These are phyloP conservation scores for Tephrocybe sp. DNA, from an alignment of 768 basidiomycete genomes.

Conservation along the genomic window DNA sequence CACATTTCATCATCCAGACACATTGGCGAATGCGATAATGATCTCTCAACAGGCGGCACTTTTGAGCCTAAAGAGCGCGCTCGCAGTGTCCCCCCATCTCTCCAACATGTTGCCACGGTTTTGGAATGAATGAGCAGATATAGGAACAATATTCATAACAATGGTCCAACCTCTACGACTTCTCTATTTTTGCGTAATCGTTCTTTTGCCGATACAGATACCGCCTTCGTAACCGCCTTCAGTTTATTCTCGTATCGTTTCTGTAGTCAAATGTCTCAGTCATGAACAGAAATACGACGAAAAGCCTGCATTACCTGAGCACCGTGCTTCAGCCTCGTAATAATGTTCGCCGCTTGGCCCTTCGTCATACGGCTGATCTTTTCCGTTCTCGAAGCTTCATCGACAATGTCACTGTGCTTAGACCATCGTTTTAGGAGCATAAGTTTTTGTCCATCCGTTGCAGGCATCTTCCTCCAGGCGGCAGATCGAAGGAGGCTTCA, in stretches of 20 bases:
- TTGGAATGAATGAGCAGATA: too few relatives aligned
- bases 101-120: too few relatives aligned
- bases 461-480: slow-evolving; percentile 62
- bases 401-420: slow-evolving; percentile 21
- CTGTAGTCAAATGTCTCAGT: slow-evolving; percentile 37
- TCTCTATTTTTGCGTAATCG: slow-evolving; percentile 48
- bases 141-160: too few relatives aligned
- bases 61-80: slow-evolving; percentile 54
- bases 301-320: slow-evolving; percentile 49
- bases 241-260: slow-evolving; percentile 55
- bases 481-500: slow-evolving; percentile 62
- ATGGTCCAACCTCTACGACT: slow-evolving; percentile 62
- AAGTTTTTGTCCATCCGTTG: slow-evolving; percentile 59
- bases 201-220: slow-evolving; percentile 45
- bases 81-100: slow-evolving; percentile 67
- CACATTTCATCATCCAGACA: slow-evolving; percentile 44
- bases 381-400: slow-evolving; percentile 23
- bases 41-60: slow-evolving; percentile 67
- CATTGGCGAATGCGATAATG: slow-evolving; percentile 45
- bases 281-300: neutral
- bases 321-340: slow-evolving; percentile 76
- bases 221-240: slow-evolving; percentile 38
- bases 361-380: slow-evolving; percentile 57
- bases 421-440: slow-evolving; percentile 56
- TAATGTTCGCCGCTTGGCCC: slow-evolving; percentile 78